These are phyloP conservation scores for Penicillium sp. DNA, from an alignment of 2,329 filamentous ascomycete genomes.

Conservation along the genomic window DNA sequence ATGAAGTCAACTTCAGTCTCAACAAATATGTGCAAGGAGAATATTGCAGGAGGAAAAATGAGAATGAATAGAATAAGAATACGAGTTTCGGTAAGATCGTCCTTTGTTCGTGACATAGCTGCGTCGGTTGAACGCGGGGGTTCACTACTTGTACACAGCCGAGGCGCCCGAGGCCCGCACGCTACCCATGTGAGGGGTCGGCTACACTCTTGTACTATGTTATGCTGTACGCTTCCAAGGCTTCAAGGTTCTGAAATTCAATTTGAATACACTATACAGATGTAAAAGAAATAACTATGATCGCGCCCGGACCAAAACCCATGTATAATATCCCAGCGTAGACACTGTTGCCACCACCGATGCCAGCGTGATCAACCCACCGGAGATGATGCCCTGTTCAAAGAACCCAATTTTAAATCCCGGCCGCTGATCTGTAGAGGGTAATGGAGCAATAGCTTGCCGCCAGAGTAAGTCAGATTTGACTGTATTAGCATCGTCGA, in stretches of 20 bases:
- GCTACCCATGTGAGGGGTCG: background rate
- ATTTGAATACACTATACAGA: background rate
- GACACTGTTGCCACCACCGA: constrained; percentile 23
- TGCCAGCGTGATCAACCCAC: constrained; percentile 22
- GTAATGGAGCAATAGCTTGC: constrained; percentile 38
- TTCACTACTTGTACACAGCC: background rate
- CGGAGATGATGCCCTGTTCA: constrained; percentile 48
- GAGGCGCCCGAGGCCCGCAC: background rate
- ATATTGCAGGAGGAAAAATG: background rate
- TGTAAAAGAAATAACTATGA: background rate
- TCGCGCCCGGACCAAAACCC: constrained; percentile 16
- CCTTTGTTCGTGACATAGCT: background rate
- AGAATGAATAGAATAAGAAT: constrained; percentile 3
- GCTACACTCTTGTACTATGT: background rate
- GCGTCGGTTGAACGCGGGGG: constrained; percentile 24
- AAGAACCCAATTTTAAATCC: constrained; percentile 48
- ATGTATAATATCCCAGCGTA: constrained; percentile 28
- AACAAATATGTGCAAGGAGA: background rate
- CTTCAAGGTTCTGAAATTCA: background rate
- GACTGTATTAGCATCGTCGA: constrained; percentile 15
- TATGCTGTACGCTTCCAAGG: background rate
- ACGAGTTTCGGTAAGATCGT: constrained; percentile 12
- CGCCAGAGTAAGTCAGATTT: constrained; percentile 22
- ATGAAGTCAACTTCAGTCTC: background rate
- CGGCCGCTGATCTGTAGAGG: constrained; percentile 23